These are phyloP conservation scores for Kuraishia hungarica DNA, from an alignment of 805 yeast genomes.

Conservation along the genomic window DNA sequence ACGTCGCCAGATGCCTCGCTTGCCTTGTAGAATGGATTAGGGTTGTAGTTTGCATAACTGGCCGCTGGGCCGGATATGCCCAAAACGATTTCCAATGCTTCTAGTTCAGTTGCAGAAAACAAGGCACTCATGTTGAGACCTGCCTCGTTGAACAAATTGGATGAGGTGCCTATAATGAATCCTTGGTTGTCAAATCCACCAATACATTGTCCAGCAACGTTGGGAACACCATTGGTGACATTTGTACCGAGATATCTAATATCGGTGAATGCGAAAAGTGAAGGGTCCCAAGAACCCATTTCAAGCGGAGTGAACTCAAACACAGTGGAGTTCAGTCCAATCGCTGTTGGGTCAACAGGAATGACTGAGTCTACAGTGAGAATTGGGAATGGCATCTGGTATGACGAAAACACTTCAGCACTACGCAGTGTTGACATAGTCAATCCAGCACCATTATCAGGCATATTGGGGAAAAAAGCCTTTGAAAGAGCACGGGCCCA, in stretches of 20 bases:
- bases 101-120: conserved; percentile 6
- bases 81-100: conserved; percentile 32
- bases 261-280: conserved; percentile 54
- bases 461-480: conserved; percentile 47
- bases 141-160: conserved; percentile 44
- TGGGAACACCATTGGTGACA: conserved; percentile 48
- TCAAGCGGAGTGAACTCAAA: conserved; percentile 57
- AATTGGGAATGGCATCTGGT: conserved; percentile 63
- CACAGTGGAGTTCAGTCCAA: conserved; percentile 50
- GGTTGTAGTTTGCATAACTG: conserved; percentile 50
- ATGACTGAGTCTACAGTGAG: conserved; percentile 52
- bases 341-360: conserved; percentile 36
- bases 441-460: conserved; percentile 55
- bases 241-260: conserved; percentile 59
- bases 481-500: conserved; percentile 63
- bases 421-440: conserved; percentile 51
- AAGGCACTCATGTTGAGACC: conserved; percentile 9
- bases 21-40: conserved; percentile 50
- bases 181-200: conserved; percentile 72
- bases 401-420: conserved; percentile 27
- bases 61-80: conserved; percentile 24
- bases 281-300: conserved; percentile 81
- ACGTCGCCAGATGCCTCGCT: conserved; percentile 22
- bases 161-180: conserved; percentile 68
- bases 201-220: conserved; percentile 33